These are phyloP conservation scores for Closterium sp. DNA, from an alignment of 139 green algal species.

Conservation along the genomic window DNA sequence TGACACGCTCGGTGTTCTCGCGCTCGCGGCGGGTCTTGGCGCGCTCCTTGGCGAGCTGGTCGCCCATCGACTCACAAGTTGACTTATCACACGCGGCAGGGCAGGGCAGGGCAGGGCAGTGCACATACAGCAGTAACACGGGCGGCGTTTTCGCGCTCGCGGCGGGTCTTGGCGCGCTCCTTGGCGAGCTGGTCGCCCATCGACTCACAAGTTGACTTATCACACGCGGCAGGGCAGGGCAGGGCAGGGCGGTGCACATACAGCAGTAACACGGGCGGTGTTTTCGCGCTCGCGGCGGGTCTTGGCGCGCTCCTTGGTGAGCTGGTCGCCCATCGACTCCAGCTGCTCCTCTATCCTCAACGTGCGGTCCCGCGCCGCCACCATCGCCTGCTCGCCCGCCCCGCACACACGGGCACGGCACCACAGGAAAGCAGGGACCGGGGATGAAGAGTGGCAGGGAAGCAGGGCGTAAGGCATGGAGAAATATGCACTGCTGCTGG, in stretches of 20 bases:
- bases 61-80: background rate
- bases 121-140: too few relatives aligned
- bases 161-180: too few relatives aligned
- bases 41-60: background rate
- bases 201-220: too few relatives aligned
- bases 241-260: background rate
- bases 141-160: too few relatives aligned
- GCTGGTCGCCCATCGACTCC: slow-evolving; percentile 10
- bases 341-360: slow-evolving; percentile 24
- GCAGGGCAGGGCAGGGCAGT: background rate
- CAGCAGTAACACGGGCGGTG: background rate
- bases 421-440: too few relatives aligned
- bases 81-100: background rate
- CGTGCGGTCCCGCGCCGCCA: slow-evolving; percentile 20
- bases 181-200: too few relatives aligned
- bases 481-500: background rate
- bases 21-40: background rate
- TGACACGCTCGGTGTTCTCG: background rate
- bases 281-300: background rate
- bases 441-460: background rate
- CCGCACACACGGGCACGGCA: too few relatives aligned
- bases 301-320: background rate
- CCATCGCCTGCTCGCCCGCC: slow-evolving; percentile 7
- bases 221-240: too few relatives aligned
- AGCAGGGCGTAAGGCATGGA: background rate